Evolutionary conservation across 495 filamentous ascomycete genomes (phyloP), one percentile per base, ranked within the genome.

Genomic region (Penicillium dipodomyicola): DNA sequence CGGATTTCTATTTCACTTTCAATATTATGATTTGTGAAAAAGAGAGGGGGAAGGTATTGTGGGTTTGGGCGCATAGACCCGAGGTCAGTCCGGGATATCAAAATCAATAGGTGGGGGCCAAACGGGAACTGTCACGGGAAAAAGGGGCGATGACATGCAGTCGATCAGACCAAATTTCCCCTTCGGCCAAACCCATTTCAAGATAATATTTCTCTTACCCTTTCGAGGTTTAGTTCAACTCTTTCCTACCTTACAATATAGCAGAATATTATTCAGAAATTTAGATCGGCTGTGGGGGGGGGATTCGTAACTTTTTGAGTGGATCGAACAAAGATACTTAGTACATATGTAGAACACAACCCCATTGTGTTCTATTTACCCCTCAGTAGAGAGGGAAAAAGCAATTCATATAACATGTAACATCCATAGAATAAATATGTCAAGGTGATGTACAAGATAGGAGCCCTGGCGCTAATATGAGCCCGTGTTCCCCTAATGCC

Each of bases 121-220:
- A 46, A 54, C 42, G 29, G 27, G 50, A 39, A 32, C 39, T 59
- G 58, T 64, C 61, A 62, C 52, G 47, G 54, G 54, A 35, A 45
- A 42, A 60, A 51, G 43, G 56, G 37, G 45, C 49, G 53, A 68
- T 68, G 65, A 64, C 65, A 62, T 68, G 65, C 65, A 68, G 63
- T 58, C 63, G 65, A 64, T 68, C 65, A 59, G 50, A 54, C 30
- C 49, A 49, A 49, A 25, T 50, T 62, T 52, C 59, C 56, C 59
- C 59, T 60, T 44, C 19, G 47, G 27, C 17, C 10, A 32, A 33
- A 17, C 17, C 48, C 17, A 23, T 30, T 30, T 12, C 10, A 35
- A 35, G n/a, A 33, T 33, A n/a, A 49, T 20, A 22, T 33, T 33
- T 14, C 30, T 33, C 3, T 33, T 33, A 12, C 30, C 30, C 30